Conservation (phyloP, 139 green algal species). For the Deuterostichococcus epilithicus region DNA sequence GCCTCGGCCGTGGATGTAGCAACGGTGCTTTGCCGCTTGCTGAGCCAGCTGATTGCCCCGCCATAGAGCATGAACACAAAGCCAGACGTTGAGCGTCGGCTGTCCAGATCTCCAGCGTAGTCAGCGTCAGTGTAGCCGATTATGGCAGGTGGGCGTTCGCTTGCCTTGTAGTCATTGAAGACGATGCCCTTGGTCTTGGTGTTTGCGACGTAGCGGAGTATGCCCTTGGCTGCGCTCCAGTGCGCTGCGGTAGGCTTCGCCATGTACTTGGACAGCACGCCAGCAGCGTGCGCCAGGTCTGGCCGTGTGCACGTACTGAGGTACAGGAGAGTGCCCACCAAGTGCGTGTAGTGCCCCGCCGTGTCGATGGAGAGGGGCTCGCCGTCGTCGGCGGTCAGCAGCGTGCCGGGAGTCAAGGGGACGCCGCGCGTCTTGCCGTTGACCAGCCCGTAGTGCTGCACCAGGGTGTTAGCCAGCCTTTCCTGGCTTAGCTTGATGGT, state of each 20-base stretch:
- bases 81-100: slow-evolving; percentile 33
- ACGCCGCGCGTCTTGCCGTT: neutral
- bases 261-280: slow-evolving; percentile 36
- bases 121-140: slow-evolving; percentile 43
- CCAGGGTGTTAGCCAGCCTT: slow-evolving; percentile 1
- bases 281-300: slow-evolving; percentile 38
- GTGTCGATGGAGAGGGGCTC: slow-evolving; percentile 4
- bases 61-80: slow-evolving; percentile 37
- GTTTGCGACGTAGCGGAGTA: too few species aligned
- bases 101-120: slow-evolving; percentile 31
- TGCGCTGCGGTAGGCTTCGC: slow-evolving; percentile 22
- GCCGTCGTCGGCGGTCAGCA: slow-evolving; percentile 8
- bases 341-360: slow-evolving; percentile 12
- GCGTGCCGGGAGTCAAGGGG: slow-evolving; percentile 7
- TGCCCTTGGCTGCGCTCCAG: slow-evolving; percentile 32
- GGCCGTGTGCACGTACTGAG: slow-evolving; percentile 27
- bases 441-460: slow-evolving; percentile 18
- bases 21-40: slow-evolving; percentile 44
- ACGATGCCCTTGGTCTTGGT: slow-evolving; percentile 11
- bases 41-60: slow-evolving; percentile 40
- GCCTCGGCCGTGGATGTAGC: slow-evolving; percentile 46
- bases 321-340: slow-evolving; percentile 32
- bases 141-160: slow-evolving; percentile 5
- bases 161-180: too few species aligned
- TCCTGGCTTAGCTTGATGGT: slow-evolving; percentile 25